Base-by-base conservation (phyloP, 371 early-diverging fungal species). In the Lichtheimia ornata region DNA sequence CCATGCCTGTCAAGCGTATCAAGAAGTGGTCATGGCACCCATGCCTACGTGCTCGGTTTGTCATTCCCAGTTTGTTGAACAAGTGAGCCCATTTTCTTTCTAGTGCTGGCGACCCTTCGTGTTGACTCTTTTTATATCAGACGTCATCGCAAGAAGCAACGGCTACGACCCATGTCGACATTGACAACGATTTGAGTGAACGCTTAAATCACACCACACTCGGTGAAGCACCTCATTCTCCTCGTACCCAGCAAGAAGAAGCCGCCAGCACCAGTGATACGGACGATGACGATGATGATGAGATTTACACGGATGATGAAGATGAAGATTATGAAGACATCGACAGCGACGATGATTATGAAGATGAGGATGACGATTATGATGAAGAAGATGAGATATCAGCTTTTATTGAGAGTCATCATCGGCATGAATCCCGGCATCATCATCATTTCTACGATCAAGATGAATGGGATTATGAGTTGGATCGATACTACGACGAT, bases 31-130 rank as follows among this genome's bases (percentile, higher is more conserved):
- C 27, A 4, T n/a, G 9, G n/a, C 17, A 13, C 12, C 43, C 42
- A 20, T 20, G 42, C 61, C 54, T 1, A 27, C 24, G 27, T 61
- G 61, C 30, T 28, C 3, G 0, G 18, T 12, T n/a, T 53, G 55
- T 22, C 17, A 42, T 25, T 61, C 54, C 4, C 27, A 52, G 40
- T 47, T 53, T 47, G 9, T 61, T 65, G 35, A 60, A 63, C 14
- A 56, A 49, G 22, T 47, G 55, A 30, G 20, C 12, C 28, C n/a
- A 35, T 14, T 53, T 14, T 30, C 53, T 27, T 25, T 53, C 40
- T 35, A 6, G 35, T 35, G 35, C 9, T 35, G 35, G 35, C 35
- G 11, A 35, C 35, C 5, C 35, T 11, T 4, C 4, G 9, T 35
- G 35, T 35, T 35, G 35, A 35, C 35, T 0, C 35, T 35, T 35